phyloP scores from a whole-genome alignment of 2,329 filamentous ascomycete species.

The Pseudohalonectria lignicola region DNA sequence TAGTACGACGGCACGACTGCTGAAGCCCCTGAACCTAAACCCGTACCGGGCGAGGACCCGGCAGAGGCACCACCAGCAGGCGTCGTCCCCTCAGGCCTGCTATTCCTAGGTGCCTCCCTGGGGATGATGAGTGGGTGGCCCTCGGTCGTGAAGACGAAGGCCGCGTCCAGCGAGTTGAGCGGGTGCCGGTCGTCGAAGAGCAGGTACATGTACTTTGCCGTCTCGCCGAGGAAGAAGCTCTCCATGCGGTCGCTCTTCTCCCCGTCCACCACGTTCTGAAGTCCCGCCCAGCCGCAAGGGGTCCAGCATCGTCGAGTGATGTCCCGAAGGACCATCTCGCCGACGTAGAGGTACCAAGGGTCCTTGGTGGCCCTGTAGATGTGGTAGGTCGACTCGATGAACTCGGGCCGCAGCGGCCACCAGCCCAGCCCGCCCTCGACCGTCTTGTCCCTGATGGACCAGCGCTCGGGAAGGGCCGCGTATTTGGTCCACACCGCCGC shows the following conservation, averaged over 20 bases:
- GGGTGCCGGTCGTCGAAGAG: slow-evolving; percentile 81
- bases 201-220: slow-evolving; percentile 88
- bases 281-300: slow-evolving; percentile 83
- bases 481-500: slow-evolving; percentile 93
- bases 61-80: neutral
- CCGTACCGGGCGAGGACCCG: neutral
- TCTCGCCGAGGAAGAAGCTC: slow-evolving; percentile 96
- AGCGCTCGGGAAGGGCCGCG: slow-evolving; percentile 86
- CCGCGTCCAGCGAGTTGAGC: slow-evolving; percentile 73
- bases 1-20: slow-evolving; percentile 16
- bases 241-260: slow-evolving; percentile 94
- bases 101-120: slow-evolving; percentile 16
- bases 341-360: slow-evolving; percentile 91
- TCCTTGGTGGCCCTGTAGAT: slow-evolving; percentile 89
- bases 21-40: too few species aligned
- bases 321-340: slow-evolving; percentile 88
- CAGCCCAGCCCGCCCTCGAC: slow-evolving; percentile 82
- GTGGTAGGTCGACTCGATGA: slow-evolving; percentile 94
- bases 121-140: slow-evolving; percentile 88
- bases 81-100: neutral
- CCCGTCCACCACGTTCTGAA: slow-evolving; percentile 72
- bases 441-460: slow-evolving; percentile 74
- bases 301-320: slow-evolving; percentile 84
- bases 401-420: slow-evolving; percentile 94
- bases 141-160: slow-evolving; percentile 92